Percentiles rank a stretch among this genome's conserved stretches.
These are phyloP conservation scores for Plasmodium gaboni DNA, from an alignment of 169 alveolate genomes.

Conservation along the genomic window DNA sequence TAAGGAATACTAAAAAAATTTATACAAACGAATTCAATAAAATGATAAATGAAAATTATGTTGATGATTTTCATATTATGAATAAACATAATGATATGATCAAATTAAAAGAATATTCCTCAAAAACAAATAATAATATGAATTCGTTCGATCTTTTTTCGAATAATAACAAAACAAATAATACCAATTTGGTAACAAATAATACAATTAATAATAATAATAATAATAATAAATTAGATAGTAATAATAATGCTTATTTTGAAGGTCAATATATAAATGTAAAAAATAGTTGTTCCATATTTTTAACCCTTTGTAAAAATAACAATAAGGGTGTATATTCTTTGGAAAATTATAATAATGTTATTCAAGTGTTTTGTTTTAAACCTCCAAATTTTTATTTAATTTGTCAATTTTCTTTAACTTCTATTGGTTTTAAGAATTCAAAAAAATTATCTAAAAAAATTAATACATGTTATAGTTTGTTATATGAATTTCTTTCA, in stretches of 20 bases:
- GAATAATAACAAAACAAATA: too few species aligned
- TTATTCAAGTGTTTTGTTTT: constrained; percentile 95
- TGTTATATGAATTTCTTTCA: constrained; percentile 92
- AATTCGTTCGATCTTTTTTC: too few species aligned
- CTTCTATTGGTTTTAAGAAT: constrained; percentile 95
- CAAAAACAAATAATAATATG: neutral
- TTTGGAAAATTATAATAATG: constrained; percentile 96
- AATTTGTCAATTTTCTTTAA: constrained; percentile 93
- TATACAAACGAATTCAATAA: neutral
- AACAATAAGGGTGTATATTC: constrained; percentile 96
- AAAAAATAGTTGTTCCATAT: constrained; percentile 95
- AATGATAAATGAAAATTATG: neutral
- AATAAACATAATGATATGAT: neutral
- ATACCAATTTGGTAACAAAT: neutral
- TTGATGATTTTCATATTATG: neutral
- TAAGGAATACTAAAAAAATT: neutral
- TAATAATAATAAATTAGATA: neutral
- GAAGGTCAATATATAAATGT: constrained; percentile 89
- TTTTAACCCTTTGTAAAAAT: constrained; percentile 98
- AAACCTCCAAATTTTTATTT: constrained; percentile 93
- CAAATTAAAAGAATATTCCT: constrained; percentile 3
- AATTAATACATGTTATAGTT: constrained; percentile 95
- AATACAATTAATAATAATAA: neutral
- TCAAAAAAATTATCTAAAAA: constrained; percentile 94
- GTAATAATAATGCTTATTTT: constrained; percentile 22